Conservation (phyloP, 805 yeast species). For the Helenozyma rhizophorensis region DNA sequence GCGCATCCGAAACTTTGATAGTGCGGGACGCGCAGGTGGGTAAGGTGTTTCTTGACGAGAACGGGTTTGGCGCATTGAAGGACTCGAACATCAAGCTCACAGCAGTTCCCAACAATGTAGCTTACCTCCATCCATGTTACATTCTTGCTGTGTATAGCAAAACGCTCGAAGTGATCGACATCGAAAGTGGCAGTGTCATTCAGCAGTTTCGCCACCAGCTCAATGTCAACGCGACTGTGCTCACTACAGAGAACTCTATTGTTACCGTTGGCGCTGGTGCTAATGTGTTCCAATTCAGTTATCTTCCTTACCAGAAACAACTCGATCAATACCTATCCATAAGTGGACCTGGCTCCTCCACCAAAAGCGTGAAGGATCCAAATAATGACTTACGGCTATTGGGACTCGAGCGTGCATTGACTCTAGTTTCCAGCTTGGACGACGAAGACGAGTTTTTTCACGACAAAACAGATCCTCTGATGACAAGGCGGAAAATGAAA, state of each 20-base stretch:
- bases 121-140: constrained; percentile 30
- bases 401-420: constrained; percentile 33
- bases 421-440: constrained; percentile 24
- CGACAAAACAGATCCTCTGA: constrained; percentile 5
- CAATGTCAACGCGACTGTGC: constrained; percentile 19
- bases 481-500: constrained; percentile 23
- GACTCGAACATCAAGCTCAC: constrained; percentile 22
- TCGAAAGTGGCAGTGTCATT: constrained; percentile 29
- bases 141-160: constrained; percentile 28
- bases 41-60: constrained; percentile 7
- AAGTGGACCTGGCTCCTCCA: constrained; percentile 9
- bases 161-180: constrained; percentile 31
- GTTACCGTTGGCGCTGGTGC: constrained; percentile 22
- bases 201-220: constrained; percentile 33
- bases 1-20: constrained; percentile 16
- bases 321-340: constrained; percentile 32
- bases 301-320: constrained; percentile 27
- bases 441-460: constrained; percentile 23
- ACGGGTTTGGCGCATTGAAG: constrained; percentile 5
- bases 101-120: constrained; percentile 22
- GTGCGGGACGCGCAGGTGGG: constrained; percentile 33
- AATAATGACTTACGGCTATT: constrained; percentile 24
- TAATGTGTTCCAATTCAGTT: constrained; percentile 28
- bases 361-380: constrained; percentile 20
- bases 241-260: constrained; percentile 9